Conservation (phyloP, 805 yeast genomes). For the Candida gorgasii region DNA sequence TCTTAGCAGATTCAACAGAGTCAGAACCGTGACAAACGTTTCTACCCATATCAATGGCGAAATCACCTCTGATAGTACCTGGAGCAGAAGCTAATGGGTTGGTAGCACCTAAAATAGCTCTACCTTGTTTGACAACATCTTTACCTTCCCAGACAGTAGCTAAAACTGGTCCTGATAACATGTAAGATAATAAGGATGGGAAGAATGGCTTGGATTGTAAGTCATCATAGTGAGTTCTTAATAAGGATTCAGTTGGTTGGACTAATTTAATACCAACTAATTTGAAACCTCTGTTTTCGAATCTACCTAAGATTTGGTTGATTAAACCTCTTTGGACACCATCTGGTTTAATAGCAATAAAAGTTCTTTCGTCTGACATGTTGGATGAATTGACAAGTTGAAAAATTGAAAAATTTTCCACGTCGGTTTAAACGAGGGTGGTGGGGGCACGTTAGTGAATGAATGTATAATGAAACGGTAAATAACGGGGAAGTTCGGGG, state of each 20-base stretch:
- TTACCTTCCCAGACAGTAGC: slow-evolving; percentile 99
- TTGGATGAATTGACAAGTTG: slow-evolving; percentile 3
- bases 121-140: slow-evolving; percentile 98
- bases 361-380: slow-evolving; percentile 81
- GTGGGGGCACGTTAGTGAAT: slow-evolving; percentile 10
- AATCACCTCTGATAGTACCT: slow-evolving; percentile 99
- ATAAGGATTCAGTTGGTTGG: slow-evolving; percentile 80
- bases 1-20: slow-evolving; percentile 95
- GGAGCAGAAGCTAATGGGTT: slow-evolving; percentile 97
- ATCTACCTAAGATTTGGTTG: slow-evolving; percentile 85
- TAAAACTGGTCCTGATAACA: slow-evolving; percentile 97
- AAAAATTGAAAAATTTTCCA: slow-evolving; percentile 13
- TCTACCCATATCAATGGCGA: slow-evolving; percentile 98
- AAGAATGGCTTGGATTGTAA: slow-evolving; percentile 95
- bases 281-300: slow-evolving; percentile 97
- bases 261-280: slow-evolving; percentile 93
- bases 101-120: slow-evolving; percentile 97
- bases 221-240: slow-evolving; percentile 94
- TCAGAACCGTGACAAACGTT: slow-evolving; percentile 99
- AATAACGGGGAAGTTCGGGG: too few relatives aligned
- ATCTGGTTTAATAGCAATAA: slow-evolving; percentile 96
- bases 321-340: slow-evolving; percentile 99
- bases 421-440: slow-evolving; percentile 3
- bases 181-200: slow-evolving; percentile 94
- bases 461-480: not conserved